phyloP scores from a whole-genome alignment of 2,329 filamentous ascomycete genomes.

The Pseudogymnoascus sp. region DNA sequence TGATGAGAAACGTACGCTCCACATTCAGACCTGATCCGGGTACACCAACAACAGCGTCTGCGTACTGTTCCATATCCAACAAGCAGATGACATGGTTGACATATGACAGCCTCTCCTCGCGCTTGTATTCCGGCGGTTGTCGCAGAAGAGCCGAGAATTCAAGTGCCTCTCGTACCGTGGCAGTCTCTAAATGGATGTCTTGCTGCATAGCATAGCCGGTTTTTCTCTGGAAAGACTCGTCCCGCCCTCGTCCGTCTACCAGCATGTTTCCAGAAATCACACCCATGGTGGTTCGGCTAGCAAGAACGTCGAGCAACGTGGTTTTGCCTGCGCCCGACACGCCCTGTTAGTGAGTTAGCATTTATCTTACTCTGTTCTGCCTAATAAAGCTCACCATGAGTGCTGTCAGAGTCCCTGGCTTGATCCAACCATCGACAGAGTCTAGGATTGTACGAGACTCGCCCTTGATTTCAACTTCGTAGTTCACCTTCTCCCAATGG shows the following conservation, averaged over 20 bases:
- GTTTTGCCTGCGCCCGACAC: conserved; percentile 73
- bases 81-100: conserved; percentile 68
- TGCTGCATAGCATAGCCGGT: conserved; percentile 82
- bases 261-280: conserved; percentile 79
- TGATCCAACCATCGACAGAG: conserved; percentile 75
- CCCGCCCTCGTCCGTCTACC: conserved; percentile 59
- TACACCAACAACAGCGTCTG: conserved; percentile 58
- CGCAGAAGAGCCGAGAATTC: conserved; percentile 84
- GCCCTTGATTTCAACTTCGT: conserved; percentile 57
- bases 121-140: conserved; percentile 66
- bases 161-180: conserved; percentile 82
- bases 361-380: not conserved
- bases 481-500: conserved; percentile 66
- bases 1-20: conserved; percentile 35
- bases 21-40: conserved; percentile 57
- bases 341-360: conserved; percentile 15
- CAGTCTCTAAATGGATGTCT: conserved; percentile 76
- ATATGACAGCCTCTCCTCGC: conserved; percentile 71
- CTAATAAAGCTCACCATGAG: conserved; percentile 43
- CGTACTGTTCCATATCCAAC: conserved; percentile 61
- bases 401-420: conserved; percentile 62
- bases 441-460: conserved; percentile 66
- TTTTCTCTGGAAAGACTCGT: conserved; percentile 72
- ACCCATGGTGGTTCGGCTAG: conserved; percentile 80
- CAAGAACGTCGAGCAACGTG: conserved; percentile 76